Evolutionary conservation across 805 yeast genomes (phyloP).

Genomic region (Cyberlindnera bimundalis): DNA sequence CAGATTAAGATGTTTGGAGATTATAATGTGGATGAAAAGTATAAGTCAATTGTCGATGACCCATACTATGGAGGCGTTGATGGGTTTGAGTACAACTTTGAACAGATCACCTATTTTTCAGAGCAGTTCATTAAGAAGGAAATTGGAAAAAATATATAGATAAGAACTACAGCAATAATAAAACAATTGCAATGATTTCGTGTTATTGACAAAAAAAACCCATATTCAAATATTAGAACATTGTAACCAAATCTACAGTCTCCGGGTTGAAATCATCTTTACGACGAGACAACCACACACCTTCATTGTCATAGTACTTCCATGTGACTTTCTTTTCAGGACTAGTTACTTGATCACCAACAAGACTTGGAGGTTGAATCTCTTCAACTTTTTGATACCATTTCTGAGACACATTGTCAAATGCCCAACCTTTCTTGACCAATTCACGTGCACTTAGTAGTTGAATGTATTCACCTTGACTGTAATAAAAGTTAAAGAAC

Average conservation of each 20-base stretch:
- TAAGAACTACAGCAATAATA: neutral
- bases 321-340: conserved; percentile 48
- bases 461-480: conserved; percentile 68
- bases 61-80: conserved; percentile 88
- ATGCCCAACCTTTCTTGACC: conserved; percentile 76
- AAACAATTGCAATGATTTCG: no score
- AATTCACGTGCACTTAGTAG: conserved; percentile 79
- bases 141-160: conserved; percentile 11
- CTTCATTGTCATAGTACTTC: conserved; percentile 84
- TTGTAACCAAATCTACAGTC: conserved; percentile 20
- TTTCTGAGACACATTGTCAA: conserved; percentile 65
- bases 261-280: conserved; percentile 49
- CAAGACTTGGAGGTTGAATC: conserved; percentile 21
- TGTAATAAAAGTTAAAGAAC: conserved; percentile 87
- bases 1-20: conserved; percentile 70
- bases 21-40: conserved; percentile 57
- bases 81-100: conserved; percentile 78
- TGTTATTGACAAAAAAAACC: no score
- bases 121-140: conserved; percentile 62
- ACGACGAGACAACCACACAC: conserved; percentile 60
- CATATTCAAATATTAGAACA: conserved; percentile 6
- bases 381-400: conserved; percentile 75
- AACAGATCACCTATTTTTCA: conserved; percentile 73
- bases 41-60: conserved; percentile 66
- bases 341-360: conserved; percentile 31